Evolutionary conservation across 345 rosid species (phyloP).

Genomic region (Murraya paniculata): DNA sequence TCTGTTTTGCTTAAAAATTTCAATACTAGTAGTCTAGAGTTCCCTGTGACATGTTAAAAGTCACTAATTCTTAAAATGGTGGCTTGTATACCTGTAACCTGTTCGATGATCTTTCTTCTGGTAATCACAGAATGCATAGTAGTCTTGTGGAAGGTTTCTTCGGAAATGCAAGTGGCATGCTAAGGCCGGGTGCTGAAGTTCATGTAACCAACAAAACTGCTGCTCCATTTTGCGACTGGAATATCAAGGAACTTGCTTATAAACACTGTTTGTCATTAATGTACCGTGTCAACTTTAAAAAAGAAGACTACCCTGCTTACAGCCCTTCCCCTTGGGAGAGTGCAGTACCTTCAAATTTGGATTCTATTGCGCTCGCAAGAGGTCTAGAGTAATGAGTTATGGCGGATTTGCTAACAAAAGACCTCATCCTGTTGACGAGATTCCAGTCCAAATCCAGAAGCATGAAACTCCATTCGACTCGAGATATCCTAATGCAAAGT

Average conservation of each 20-base stretch:
- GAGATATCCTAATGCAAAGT: no score
- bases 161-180: conserved; percentile 39
- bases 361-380: no score
- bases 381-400: no score
- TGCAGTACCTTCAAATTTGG: no score
- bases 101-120: not conserved
- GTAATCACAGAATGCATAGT: conserved; percentile 44
- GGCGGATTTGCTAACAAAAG: no score
- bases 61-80: not conserved
- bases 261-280: conserved; percentile 28
- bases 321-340: not conserved
- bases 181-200: conserved; percentile 41
- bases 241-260: conserved; percentile 48
- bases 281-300: conserved; percentile 28
- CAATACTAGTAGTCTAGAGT: not conserved
- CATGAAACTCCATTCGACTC: no score
- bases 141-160: conserved; percentile 43
- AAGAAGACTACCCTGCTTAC: no score
- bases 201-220: conserved; percentile 60
- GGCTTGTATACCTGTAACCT: not conserved
- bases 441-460: no score
- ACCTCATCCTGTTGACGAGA: no score
- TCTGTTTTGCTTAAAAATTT: not conserved
- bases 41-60: not conserved
- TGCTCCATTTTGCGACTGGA: conserved; percentile 48